phyloP scores from a whole-genome alignment of 768 basidiomycete species.

The Tremella fuciformis region DNA sequence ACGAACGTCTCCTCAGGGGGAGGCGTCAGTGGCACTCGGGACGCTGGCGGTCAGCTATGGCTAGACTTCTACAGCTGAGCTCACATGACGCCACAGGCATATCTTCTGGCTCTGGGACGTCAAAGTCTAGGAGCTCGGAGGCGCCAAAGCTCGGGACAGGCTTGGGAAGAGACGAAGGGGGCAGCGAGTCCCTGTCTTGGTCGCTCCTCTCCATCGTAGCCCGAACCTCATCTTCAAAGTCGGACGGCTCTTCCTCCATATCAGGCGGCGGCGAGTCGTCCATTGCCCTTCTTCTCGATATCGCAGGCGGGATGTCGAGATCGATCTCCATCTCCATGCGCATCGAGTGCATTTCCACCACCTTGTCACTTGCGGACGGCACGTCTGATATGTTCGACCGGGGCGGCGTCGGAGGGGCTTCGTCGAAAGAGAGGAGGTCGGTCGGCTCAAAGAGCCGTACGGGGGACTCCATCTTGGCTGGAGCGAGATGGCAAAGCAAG shows the following conservation, averaged over 20 bases:
- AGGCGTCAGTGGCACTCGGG: slow-evolving; percentile 10
- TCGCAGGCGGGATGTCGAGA: neutral
- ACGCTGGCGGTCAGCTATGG: slow-evolving; percentile 12
- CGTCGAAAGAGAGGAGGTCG: slow-evolving; percentile 5
- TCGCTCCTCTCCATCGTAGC: neutral
- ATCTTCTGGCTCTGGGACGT: neutral
- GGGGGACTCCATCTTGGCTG: neutral
- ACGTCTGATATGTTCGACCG: slow-evolving; percentile 1
- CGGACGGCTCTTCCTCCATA: slow-evolving; percentile 31
- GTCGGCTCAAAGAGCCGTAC: slow-evolving; percentile 1
- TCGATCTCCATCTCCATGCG: slow-evolving; percentile 1
- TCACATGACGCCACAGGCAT: slow-evolving; percentile 15
- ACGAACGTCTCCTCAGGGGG: slow-evolving; percentile 7
- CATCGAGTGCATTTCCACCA: neutral
- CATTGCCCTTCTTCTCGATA: slow-evolving; percentile 2
- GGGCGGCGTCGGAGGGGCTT: slow-evolving; percentile 7
- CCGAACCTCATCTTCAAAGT: slow-evolving; percentile 28
- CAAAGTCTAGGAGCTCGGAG: slow-evolving; percentile 14
- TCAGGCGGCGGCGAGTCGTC: slow-evolving; percentile 28
- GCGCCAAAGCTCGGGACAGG: slow-evolving; percentile 2
- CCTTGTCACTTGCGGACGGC: too few relatives aligned
- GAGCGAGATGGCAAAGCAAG: neutral
- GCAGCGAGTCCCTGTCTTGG: neutral
- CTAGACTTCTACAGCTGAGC: neutral
- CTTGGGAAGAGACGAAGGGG: neutral